These are phyloP conservation scores for Persicaria tinctoria DNA, from an alignment of 148 eudicot genomes.

Conservation along the genomic window DNA sequence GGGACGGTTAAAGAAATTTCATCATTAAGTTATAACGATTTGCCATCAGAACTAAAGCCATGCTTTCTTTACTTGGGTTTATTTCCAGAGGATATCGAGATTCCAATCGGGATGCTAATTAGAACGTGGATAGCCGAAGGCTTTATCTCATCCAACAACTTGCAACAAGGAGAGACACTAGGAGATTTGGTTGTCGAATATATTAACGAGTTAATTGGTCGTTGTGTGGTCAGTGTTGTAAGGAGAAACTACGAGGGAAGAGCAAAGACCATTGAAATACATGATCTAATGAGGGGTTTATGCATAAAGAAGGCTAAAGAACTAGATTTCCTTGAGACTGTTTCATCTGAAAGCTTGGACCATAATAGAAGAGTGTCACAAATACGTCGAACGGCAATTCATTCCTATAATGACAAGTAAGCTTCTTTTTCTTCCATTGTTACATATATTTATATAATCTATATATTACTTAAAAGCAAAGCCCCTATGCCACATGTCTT, in stretches of 20 bases:
- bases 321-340: not conserved
- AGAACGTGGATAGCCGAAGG: not conserved
- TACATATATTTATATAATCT: not conserved
- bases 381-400: not conserved
- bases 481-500: too few species aligned
- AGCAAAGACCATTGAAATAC: too few species aligned
- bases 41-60: too few species aligned
- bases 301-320: too few species aligned
- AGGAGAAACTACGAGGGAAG: not conserved
- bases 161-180: not conserved
- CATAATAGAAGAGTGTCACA: not conserved
- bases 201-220: conserved; percentile 13
- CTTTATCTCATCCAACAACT: not conserved
- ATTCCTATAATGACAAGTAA: not conserved
- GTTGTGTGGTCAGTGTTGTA: conserved; percentile 13
- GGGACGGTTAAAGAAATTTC: too few species aligned
- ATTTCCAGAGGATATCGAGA: too few species aligned
- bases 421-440: not conserved
- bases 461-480: too few species aligned
- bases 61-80: too few species aligned
- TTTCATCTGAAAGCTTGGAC: not conserved
- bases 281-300: too few species aligned
- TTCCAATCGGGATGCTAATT: too few species aligned
- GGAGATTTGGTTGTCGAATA: conserved; percentile 14
- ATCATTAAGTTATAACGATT: too few species aligned